Evolutionary conservation across 2,329 filamentous ascomycete species (phyloP), one percentile per base, ranked within the genome.

Genomic region (Lecanicillium sp.): DNA sequence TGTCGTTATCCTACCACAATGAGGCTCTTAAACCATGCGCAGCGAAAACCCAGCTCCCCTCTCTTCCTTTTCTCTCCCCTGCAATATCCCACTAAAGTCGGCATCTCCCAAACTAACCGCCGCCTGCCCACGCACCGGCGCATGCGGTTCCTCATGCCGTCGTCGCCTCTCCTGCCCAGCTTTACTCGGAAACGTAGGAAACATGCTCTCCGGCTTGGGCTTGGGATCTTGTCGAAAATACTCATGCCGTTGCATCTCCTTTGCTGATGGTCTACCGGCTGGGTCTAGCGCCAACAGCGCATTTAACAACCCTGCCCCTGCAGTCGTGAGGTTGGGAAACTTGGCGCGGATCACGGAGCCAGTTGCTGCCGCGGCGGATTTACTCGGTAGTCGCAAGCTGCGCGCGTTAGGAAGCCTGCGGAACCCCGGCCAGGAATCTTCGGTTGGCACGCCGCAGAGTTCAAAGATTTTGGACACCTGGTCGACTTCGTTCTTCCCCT

Each of bases 121-220:
- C 41, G 75, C 75, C 36, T 83, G 78, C 0, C 88, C 89, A 22
- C 90, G 70, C 29, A 75, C 76, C 0, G 92, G 92, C 6, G 92
- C 92, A 58, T 88, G 81, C 1, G 92, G 92, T 43, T 80, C 78
- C 43, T 80, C 78, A 43, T 75, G 70, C 28, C 76, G 70, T 46
- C 85, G 69, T 49, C 88, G 70, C 54, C 80, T 83, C 68, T 98
- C 92, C 67, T 92, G 84, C 2, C 88, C 87, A 0, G 92, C 92
- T 60, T 94, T 95, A 51, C 85, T 92, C 0, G 92, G 92, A 57
- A 96, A 98, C 0, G 92, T 96, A 3, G 92, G 92, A 56, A 98
- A 96, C 80, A 98, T 83, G 51, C 83, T 83, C 56, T 86, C 83
- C 7, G 83, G 80, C 64, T 96, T 96, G 2, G 89, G 86, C 44